phyloP scores from a whole-genome alignment of 768 basidiomycete species.

The Leccinum pellstonianum region DNA sequence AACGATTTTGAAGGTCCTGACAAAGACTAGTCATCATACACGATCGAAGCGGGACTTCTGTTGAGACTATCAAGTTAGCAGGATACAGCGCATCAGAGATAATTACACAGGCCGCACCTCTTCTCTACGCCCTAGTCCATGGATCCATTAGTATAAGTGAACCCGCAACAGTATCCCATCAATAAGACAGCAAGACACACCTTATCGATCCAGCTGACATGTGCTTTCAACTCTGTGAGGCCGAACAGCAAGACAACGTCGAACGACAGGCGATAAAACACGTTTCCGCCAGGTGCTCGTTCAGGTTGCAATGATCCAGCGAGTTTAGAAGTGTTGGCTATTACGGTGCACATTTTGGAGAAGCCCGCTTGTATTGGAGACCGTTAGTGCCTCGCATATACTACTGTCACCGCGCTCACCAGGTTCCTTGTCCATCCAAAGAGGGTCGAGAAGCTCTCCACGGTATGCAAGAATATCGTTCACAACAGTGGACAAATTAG shows the following conservation, averaged over 20 bases:
- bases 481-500: background rate
- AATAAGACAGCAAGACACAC: slow-evolving; percentile 2
- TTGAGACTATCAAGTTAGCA: background rate
- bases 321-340: slow-evolving; percentile 11
- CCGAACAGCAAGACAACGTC: slow-evolving; percentile 42
- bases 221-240: slow-evolving; percentile 44
- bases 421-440: slow-evolving; percentile 15
- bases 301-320: background rate
- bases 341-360: slow-evolving; percentile 12
- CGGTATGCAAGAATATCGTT: slow-evolving; percentile 14
- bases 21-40: slow-evolving; percentile 17
- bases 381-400: background rate
- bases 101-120: slow-evolving; percentile 3
- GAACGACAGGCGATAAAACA: slow-evolving; percentile 22
- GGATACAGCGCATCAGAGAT: background rate
- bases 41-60: slow-evolving; percentile 24
- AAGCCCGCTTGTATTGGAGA: slow-evolving; percentile 2
- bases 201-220: slow-evolving; percentile 41
- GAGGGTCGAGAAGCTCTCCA: slow-evolving; percentile 7
- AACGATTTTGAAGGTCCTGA: background rate
- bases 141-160: background rate
- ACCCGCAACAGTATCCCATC: too few species aligned
- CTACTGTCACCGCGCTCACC: background rate
- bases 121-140: slow-evolving; percentile 16
- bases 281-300: background rate